phyloP scores from a whole-genome alignment of 2,329 filamentous ascomycete species.

The Plectosphaerella sp. region DNA sequence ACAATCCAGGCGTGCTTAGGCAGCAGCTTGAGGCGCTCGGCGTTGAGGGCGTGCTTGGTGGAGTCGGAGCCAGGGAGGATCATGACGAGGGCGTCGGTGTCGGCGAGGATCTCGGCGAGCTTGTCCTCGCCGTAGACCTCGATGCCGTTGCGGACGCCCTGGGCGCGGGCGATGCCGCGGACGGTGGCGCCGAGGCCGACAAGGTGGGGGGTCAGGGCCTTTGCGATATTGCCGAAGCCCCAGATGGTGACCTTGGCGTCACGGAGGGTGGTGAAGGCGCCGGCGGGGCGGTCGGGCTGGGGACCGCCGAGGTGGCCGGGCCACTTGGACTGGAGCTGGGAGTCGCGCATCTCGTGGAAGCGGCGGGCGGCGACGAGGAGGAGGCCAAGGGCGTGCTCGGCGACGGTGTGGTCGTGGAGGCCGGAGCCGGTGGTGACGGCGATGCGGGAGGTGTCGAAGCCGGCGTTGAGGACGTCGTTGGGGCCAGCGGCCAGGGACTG shows the following conservation, averaged over 20 bases:
- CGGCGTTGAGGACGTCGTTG: constrained; percentile 59
- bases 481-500: constrained; percentile 63
- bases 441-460: constrained; percentile 49
- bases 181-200: constrained; percentile 53
- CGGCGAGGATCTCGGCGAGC: constrained; percentile 45
- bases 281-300: constrained; percentile 52
- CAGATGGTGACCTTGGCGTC: constrained; percentile 56
- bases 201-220: constrained; percentile 52
- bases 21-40: constrained; percentile 45
- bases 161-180: constrained; percentile 49
- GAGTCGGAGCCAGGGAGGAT: constrained; percentile 55
- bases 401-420: constrained; percentile 60
- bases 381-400: constrained; percentile 59
- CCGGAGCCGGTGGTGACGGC: constrained; percentile 58
- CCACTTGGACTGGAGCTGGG: constrained; percentile 53
- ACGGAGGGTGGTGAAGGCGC: constrained; percentile 54
- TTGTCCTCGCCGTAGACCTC: constrained; percentile 53
- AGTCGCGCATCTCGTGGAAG: constrained; percentile 61
- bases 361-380: constrained; percentile 50
- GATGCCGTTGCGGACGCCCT: constrained; percentile 54
- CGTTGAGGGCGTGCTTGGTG: constrained; percentile 52
- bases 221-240: constrained; percentile 65
- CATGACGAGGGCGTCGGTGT: constrained; percentile 64
- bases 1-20: constrained; percentile 54
- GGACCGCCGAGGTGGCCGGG: constrained; percentile 57